Percentiles rank a stretch among this genome's conserved stretches.
These are phyloP conservation scores for Chlorella ohadii DNA, from an alignment of 139 green algal species.

Conservation along the genomic window DNA sequence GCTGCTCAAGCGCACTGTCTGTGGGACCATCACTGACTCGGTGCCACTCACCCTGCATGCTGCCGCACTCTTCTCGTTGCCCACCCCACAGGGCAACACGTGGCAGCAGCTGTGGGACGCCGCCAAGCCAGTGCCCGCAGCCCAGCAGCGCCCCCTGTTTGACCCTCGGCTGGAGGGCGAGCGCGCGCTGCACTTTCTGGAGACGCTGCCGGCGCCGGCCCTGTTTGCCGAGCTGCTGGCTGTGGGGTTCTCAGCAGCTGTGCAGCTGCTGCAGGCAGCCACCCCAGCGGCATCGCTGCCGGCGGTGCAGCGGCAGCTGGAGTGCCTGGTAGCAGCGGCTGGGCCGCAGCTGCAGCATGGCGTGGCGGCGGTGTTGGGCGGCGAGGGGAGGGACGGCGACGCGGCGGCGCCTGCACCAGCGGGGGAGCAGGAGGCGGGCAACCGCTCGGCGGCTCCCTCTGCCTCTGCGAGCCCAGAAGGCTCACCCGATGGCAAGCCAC, in stretches of 20 bases:
- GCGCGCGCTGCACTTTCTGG: conserved; percentile 79
- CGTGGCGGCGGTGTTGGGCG: background rate
- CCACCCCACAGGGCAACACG: conserved; percentile 23
- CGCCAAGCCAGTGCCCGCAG: conserved; percentile 51
- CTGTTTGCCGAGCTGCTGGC: conserved; percentile 73
- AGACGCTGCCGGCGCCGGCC: conserved; percentile 65
- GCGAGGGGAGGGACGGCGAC: no score
- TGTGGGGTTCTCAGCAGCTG: conserved; percentile 49
- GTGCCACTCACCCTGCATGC: no score
- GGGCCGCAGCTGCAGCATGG: background rate
- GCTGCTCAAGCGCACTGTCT: no score
- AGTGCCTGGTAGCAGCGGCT: background rate
- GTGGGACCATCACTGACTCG: no score
- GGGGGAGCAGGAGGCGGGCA: background rate
- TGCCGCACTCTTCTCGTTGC: background rate
- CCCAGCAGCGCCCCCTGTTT: conserved; percentile 74
- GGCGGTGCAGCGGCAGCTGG: conserved; percentile 48
- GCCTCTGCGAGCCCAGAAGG: no score
- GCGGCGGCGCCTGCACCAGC: background rate
- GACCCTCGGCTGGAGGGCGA: conserved; percentile 79
- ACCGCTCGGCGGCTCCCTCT: background rate
- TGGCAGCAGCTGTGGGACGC: conserved; percentile 79
- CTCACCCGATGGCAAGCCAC: no score
- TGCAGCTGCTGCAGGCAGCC: conserved; percentile 54
- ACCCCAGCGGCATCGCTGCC: conserved; percentile 53